phyloP scores from a whole-genome alignment of 1,139 yeast species.

The Protomyces arabidopsidicola region DNA sequence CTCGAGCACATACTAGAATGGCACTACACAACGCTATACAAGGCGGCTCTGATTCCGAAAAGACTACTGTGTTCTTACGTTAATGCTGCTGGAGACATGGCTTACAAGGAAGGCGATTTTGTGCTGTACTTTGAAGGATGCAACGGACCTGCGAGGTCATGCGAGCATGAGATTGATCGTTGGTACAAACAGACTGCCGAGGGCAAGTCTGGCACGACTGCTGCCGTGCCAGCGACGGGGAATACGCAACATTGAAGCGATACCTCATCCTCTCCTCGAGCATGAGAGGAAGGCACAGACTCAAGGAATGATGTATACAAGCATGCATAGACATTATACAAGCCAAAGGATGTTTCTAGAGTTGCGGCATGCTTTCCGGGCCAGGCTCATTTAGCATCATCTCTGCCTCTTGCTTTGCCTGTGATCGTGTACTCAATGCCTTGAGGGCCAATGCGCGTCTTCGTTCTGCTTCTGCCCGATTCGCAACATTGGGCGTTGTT shows the following conservation, averaged over 20 bases:
- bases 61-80: constrained; percentile 51
- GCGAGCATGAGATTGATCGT: constrained; percentile 39
- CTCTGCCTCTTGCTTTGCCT: constrained; percentile 1
- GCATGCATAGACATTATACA: no score
- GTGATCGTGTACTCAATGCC: constrained; percentile 12
- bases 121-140: constrained; percentile 40
- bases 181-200: not conserved
- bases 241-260: no score
- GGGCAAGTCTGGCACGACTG: not conserved
- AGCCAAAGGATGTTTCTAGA: not conserved
- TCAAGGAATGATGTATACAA: no score
- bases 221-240: not conserved
- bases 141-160: constrained; percentile 36
- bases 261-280: no score
- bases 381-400: not conserved
- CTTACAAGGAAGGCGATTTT: constrained; percentile 41
- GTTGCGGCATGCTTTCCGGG: not conserved
- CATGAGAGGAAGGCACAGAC: no score
- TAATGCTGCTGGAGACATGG: constrained; percentile 38
- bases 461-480: constrained; percentile 61
- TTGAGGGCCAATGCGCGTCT: constrained; percentile 46
- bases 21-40: constrained; percentile 78
- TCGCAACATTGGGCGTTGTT: constrained; percentile 32
- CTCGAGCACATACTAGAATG: constrained; percentile 81
- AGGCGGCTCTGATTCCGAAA: constrained; percentile 65